Evolutionary conservation across 306 rosid species (phyloP).

Genomic region (Urtica urens): DNA sequence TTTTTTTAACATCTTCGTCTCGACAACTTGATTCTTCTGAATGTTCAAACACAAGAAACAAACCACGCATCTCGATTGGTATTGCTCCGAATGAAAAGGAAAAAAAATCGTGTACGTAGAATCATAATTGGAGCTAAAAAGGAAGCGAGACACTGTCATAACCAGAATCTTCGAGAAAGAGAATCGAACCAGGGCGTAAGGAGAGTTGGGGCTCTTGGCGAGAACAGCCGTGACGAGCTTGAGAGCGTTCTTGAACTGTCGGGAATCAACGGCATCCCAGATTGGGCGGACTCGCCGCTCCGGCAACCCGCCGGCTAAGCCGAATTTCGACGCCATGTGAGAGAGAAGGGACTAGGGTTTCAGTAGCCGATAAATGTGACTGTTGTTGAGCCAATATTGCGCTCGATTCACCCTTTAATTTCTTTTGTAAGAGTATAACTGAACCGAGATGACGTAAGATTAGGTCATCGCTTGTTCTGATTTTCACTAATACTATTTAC

Average conservation of each 20-base stretch:
- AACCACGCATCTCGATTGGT: not conserved
- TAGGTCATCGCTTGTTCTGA: too few species aligned
- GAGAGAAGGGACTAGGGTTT: not conserved
- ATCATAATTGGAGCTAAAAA: not conserved
- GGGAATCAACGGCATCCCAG: constrained; percentile 98
- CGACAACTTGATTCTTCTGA: not conserved
- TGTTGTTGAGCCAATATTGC: too few species aligned
- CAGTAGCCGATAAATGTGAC: not conserved
- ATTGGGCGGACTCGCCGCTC: constrained; percentile 92
- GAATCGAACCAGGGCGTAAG: constrained; percentile 55
- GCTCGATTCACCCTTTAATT: too few species aligned
- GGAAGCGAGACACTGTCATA: not conserved
- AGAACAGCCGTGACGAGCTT: constrained; percentile 61
- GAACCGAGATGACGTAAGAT: too few species aligned
- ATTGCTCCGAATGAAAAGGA: not conserved
- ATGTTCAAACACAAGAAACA: not conserved
- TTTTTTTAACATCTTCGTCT: not conserved
- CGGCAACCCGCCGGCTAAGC: constrained; percentile 85
- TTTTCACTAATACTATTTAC: too few species aligned
- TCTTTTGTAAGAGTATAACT: too few species aligned
- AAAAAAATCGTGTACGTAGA: not conserved
- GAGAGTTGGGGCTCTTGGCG: constrained; percentile 62
- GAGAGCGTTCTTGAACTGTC: constrained; percentile 84
- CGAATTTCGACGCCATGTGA: constrained; percentile 81
- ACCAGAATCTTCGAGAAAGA: not conserved